Base-by-base conservation (phyloP, 192 early-diverging fungal genomes). In the Coemansia sp. region DNA sequence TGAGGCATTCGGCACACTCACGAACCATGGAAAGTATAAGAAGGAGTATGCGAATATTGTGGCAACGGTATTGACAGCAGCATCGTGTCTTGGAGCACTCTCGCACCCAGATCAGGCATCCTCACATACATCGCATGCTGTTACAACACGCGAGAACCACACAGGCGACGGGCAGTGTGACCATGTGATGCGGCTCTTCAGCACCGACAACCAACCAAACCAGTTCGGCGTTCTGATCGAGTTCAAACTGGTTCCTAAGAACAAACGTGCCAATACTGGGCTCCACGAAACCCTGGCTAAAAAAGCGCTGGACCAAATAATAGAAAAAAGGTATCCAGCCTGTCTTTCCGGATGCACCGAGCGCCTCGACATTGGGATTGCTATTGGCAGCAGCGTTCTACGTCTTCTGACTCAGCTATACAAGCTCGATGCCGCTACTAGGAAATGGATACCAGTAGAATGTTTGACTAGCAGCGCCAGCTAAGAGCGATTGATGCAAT, bases 351-450 rank as follows among this genome's bases (percentile, higher is more conserved):
- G 75, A 1, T 77, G 75, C 28, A 57, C 68, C 0, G 70, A 68
- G 63, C 75, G 75, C 45, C 61, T 77, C 59, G 75, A 77, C 58
- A 58, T 72, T 13, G 70, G 75, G 7, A 67, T 77, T 55, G 75
- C 75, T 28, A 70, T 77, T 26, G 70, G 75, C 16, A 72, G 72
- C 58, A 77, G 51, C 29, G 70, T 64, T 0, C 66, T 68, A 8
- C 37, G 65, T 18, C 43, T 63, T 4, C 31, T 31, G 25, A 40
- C 59, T 20, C 59, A 52, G 37, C 61, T 72, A 29, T 72, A 62
- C 37, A 56, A 37, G 20, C 63, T 66, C 66, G n/a, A 68, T 18
- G 48, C 40, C 2, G 65, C 28, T 5, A 65, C 70, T 8, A 48
- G 46, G 0, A 59, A 68, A 13, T 77, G 74, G 74, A 23, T 23